Evolutionary conservation across 169 alveolate species (phyloP), one percentile per base, ranked within the genome.

Genomic region (Theileria sp.): DNA sequence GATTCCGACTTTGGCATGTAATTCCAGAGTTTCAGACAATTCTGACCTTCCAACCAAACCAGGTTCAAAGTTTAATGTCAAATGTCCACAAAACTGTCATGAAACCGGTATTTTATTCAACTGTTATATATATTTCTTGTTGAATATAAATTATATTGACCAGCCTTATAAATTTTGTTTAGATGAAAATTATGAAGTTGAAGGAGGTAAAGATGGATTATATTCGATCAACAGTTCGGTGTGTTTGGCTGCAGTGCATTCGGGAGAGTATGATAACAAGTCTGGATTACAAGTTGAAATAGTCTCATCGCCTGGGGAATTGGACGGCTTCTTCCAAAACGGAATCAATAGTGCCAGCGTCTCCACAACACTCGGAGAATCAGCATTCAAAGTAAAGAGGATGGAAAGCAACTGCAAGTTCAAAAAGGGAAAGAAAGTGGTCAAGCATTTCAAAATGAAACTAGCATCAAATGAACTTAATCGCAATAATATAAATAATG

Each of bases 21-120:
- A 96, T 72, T 73, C 89, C 51, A 91, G 92, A 21, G 70, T 91
- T 13, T 75, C 81, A 15, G 92, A 92, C 17, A 82, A 86, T 30
- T 86, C 86, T 67, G 89, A 75, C 28, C 83, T 88, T n/a, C 92
- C 88, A 21, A 92, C 88, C 21, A 93, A 94, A 28, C 88, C 95
- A 7, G 96, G 95, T 10, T 89, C 87, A 38, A 88, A 88, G 58
- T 80, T 88, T 61, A 23, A 86, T 49, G 91, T 94, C 30, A 79
- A 79, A 54, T 94, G 97, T 32, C 97, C 97, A 36, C 90, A 89
- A 49, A 92, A 93, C 68, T 94, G 97, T 80, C 86, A 81, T 38
- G 92, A 91, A 62, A 88, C 84, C 38, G 86, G 92, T 80, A 80
- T 74, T 71, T 86, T 75, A 71, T 87, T 79, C 17, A 30, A 17